Evolutionary conservation across 345 rosid genomes (phyloP).

Genomic region (Citrus maxima): DNA sequence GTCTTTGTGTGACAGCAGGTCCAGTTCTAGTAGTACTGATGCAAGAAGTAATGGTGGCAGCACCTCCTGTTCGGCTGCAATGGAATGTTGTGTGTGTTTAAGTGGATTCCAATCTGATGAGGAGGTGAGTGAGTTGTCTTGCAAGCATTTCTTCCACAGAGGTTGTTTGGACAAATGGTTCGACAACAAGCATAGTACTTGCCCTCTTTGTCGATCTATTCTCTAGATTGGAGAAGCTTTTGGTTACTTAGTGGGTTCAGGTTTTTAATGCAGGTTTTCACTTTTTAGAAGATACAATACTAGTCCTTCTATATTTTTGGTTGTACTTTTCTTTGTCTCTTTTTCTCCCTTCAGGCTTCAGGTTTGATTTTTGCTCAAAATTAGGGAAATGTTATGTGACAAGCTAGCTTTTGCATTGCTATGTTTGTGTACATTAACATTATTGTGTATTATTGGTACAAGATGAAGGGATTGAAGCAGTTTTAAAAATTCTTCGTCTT

Average conservation of each 20-base stretch:
- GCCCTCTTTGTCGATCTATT: conserved; percentile 81
- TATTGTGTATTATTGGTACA: background rate
- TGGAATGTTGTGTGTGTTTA: conserved; percentile 75
- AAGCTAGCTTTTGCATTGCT: background rate
- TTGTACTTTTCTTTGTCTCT: background rate
- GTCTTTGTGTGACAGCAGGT: conserved; percentile 27
- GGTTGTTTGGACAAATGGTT: conserved; percentile 76
- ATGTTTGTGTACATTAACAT: conserved; percentile 9
- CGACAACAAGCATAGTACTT: conserved; percentile 47
- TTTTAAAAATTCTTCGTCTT: background rate
- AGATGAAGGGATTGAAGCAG: conserved; percentile 16
- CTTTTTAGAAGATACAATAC: background rate
- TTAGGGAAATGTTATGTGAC: background rate
- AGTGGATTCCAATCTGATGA: conserved; percentile 69
- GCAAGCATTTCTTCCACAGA: conserved; percentile 89
- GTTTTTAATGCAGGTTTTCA: background rate
- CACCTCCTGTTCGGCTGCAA: background rate
- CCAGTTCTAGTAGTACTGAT: background rate
- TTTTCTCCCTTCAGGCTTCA: background rate
- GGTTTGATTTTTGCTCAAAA: conserved; percentile 16
- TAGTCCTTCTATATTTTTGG: background rate
- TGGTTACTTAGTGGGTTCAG: background rate
- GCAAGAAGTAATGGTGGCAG: background rate
- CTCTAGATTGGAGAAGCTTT: conserved; percentile 17
- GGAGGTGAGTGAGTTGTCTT: conserved; percentile 76